Evolutionary conservation across 805 yeast species (phyloP).

Genomic region (Barnettozyma vustinii): DNA sequence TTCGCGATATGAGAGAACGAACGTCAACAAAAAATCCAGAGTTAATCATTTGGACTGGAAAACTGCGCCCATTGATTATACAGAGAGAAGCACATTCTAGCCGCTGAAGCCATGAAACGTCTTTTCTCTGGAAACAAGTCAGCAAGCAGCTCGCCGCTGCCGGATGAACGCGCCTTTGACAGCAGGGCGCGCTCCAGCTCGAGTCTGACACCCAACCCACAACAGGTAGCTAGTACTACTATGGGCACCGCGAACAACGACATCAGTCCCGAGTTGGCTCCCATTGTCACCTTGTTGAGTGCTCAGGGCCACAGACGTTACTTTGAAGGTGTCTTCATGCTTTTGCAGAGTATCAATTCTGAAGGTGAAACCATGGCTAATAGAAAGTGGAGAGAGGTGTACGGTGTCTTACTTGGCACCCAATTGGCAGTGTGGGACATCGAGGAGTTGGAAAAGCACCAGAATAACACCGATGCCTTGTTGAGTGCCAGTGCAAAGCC

Average conservation of each 20-base stretch:
- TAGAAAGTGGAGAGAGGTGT: slow-evolving; percentile 87
- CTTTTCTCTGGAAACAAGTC: slow-evolving; percentile 8
- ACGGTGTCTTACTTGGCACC: slow-evolving; percentile 85
- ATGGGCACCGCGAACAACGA: slow-evolving; percentile 1
- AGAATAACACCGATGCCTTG: slow-evolving; percentile 39
- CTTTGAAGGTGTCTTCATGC: slow-evolving; percentile 70
- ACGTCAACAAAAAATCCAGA: neutral
- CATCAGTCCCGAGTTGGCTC: slow-evolving; percentile 40
- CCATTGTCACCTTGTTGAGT: slow-evolving; percentile 67
- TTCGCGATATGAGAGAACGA: neutral
- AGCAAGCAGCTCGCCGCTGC: slow-evolving; percentile 3
- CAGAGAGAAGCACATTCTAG: neutral
- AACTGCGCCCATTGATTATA: no score
- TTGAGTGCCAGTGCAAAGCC: slow-evolving; percentile 68
- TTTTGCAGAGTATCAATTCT: slow-evolving; percentile 65
- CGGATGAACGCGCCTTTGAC: slow-evolving; percentile 1
- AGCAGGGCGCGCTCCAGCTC: slow-evolving; percentile 3
- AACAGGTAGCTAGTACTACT: neutral
- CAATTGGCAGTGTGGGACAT: slow-evolving; percentile 94
- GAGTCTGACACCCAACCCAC: neutral
- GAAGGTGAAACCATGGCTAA: slow-evolving; percentile 81
- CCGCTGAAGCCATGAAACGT: slow-evolving; percentile 1
- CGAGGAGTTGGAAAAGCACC: slow-evolving; percentile 49
- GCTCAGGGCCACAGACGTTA: slow-evolving; percentile 75
- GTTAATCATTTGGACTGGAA: no score